These are phyloP conservation scores for Calonectria montana DNA, from an alignment of 2,329 filamentous ascomycete genomes.

Conservation along the genomic window DNA sequence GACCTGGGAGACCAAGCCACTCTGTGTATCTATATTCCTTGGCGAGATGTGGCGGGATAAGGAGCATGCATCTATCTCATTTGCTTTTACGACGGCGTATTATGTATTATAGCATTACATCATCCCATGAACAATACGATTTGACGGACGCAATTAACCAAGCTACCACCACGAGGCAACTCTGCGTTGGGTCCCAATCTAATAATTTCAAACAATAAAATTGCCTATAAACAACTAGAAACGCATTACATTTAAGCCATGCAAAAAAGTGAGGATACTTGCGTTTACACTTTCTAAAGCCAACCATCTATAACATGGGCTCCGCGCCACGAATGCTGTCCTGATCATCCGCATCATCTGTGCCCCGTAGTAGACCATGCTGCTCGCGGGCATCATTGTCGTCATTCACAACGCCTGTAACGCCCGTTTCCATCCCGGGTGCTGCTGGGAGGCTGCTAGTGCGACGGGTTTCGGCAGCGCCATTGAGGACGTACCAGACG, in stretches of 20 bases:
- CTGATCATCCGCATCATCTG: constrained; percentile 48
- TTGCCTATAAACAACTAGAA: background rate
- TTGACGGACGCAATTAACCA: background rate
- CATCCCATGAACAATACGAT: constrained; percentile 1
- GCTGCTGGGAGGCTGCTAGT: constrained; percentile 44
- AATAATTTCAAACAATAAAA: background rate
- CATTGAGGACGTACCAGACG: constrained; percentile 92
- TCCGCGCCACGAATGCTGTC: constrained; percentile 43
- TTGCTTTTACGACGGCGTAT: background rate
- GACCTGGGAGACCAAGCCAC: background rate
- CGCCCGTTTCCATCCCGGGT: constrained; percentile 45
- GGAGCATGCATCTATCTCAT: background rate
- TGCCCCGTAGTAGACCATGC: constrained; percentile 54
- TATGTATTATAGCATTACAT: constrained; percentile 6
- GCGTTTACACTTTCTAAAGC: constrained; percentile 18
- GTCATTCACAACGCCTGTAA: constrained; percentile 43
- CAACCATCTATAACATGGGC: constrained; percentile 39
- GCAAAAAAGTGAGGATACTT: background rate
- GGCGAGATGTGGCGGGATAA: background rate
- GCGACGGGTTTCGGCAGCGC: constrained; percentile 71
- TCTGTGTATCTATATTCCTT: background rate
- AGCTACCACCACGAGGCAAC: background rate
- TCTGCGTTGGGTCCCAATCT: background rate
- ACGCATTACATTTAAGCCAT: constrained; percentile 4
- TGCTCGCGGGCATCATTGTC: constrained; percentile 55